A percentile compares a stretch with the other conserved stretches of the same genome.
phyloP scores from a whole-genome alignment of 345 rosid species.

The Aurinia saxatilis region DNA sequence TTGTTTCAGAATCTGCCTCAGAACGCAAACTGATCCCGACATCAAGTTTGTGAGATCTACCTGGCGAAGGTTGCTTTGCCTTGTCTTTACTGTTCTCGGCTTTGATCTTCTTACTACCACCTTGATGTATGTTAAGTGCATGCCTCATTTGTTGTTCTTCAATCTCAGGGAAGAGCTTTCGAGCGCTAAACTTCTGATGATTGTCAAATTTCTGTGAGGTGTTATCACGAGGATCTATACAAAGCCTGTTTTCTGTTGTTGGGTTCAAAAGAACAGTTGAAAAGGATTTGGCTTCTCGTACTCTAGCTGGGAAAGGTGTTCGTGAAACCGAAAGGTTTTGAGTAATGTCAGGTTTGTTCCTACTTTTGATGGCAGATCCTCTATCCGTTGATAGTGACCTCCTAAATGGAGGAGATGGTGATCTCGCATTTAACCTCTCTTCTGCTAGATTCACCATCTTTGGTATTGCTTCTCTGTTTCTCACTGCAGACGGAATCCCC shows the following conservation, averaged over 20 bases:
- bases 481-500: slow-evolving; percentile 54
- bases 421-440: slow-evolving; percentile 46
- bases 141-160: slow-evolving; percentile 84
- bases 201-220: slow-evolving; percentile 38
- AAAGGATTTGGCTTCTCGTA: slow-evolving; percentile 53
- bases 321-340: slow-evolving; percentile 50
- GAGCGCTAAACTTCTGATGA: slow-evolving; percentile 46
- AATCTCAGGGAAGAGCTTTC: slow-evolving; percentile 50
- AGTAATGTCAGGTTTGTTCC: slow-evolving; percentile 44
- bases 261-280: slow-evolving; percentile 32
- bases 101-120: slow-evolving; percentile 60
- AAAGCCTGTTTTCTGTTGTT: slow-evolving; percentile 39
- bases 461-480: slow-evolving; percentile 51
- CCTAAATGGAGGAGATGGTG: slow-evolving; percentile 70
- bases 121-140: slow-evolving; percentile 72
- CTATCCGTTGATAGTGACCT: slow-evolving; percentile 81
- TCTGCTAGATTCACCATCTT: slow-evolving; percentile 44
- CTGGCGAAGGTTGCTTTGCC: slow-evolving; percentile 55
- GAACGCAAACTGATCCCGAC: slow-evolving; percentile 41
- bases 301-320: slow-evolving; percentile 85
- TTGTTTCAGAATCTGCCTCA: slow-evolving; percentile 36
- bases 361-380: slow-evolving; percentile 53
- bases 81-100: slow-evolving; percentile 51
- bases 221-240: slow-evolving; percentile 13
- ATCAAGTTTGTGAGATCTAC: slow-evolving; percentile 46